Evolutionary conservation across 1,284 basidiomycete genomes (phyloP), one percentile per base, ranked within the genome.

Genomic region (Sanghuangporus sanghuang): DNA sequence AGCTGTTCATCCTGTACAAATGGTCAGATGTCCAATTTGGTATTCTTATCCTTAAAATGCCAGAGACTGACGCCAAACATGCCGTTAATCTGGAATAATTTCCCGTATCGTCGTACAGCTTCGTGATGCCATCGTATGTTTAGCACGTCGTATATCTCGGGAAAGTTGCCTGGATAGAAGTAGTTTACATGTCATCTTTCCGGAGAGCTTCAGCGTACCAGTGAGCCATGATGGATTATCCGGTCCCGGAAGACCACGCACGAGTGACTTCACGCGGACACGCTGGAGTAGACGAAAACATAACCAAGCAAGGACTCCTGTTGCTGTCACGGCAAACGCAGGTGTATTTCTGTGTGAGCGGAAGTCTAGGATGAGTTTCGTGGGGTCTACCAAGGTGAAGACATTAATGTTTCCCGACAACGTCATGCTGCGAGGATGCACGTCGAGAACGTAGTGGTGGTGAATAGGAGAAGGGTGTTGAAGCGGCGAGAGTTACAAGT

Each of bases 1-100:
- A 66, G 48, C 46, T 66, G 64, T 42, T 62, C 61, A 35, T 66
- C 64, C 64, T 65, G 21, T 16, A 40, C 32, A 38, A 38, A 48
- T 14, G 23, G n/a, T 49, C 42, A 27, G 6, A 54, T 9, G 48
- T 16, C 50, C 50, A 27, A 38, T 18, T 16, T 44, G 14, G 18
- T 3, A 60, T 14, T n/a, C 7, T 32, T 14, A 6, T 32, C 21
- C 14, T 18, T 39, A 38, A 14, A 32, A 32, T 4, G 3, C 23
- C 18, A 60, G 23, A 46, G 14, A 44, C 69, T 39, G 57, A 73
- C 72, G 2, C 72, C 71, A 27, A 74, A 67, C 48, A 71, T 65
- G 1, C 67, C 67, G 36, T 71, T 60, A 7, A 73, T 53, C 38
- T 66, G 69, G n/a, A 67, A 54, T 14, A 71, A 62, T 5, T 63